Conservation (phyloP, 2,329 filamentous ascomycete species). For the Hymenoscyphus repandus region DNA sequence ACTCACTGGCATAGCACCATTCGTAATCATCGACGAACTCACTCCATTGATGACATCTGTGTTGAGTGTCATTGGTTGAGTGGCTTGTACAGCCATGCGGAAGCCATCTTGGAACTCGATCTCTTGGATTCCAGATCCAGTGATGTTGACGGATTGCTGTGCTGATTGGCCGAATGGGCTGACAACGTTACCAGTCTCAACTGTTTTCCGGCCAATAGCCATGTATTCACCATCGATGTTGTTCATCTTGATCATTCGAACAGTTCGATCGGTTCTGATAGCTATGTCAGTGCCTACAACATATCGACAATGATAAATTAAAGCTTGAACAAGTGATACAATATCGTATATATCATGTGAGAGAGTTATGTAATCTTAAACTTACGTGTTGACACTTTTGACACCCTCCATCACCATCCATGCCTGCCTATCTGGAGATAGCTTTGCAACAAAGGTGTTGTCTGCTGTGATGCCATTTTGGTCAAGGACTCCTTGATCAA, state of each 20-base stretch:
- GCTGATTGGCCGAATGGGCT: slow-evolving; percentile 29
- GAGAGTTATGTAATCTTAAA: no score
- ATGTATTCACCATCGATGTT: slow-evolving; percentile 31
- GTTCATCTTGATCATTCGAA: slow-evolving; percentile 32
- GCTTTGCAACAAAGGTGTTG: slow-evolving; percentile 16
- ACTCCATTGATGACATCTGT: slow-evolving; percentile 12
- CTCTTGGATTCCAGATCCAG: slow-evolving; percentile 17
- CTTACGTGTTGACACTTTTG: slow-evolving; percentile 18
- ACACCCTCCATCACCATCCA: slow-evolving; percentile 15
- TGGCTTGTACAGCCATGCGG: slow-evolving; percentile 14
- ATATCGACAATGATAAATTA: no score
- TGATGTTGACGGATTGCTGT: slow-evolving; percentile 11
- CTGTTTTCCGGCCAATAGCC: slow-evolving; percentile 27
- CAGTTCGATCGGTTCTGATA: slow-evolving; percentile 27
- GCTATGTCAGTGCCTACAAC: no score
- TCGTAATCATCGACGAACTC: not conserved
- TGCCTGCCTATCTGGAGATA: slow-evolving; percentile 13
- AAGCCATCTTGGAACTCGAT: slow-evolving; percentile 16
- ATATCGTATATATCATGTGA: no score
- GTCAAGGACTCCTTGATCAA: slow-evolving; percentile 9
- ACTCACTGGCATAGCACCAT: slow-evolving; percentile 10
- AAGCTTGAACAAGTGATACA: no score
- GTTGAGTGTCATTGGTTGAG: slow-evolving; percentile 12
- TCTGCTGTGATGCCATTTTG: slow-evolving; percentile 12
- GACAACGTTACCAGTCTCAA: slow-evolving; percentile 30